Conservation (phyloP, 1,139 yeast genomes). For the Schizosaccharomyces versatilis region DNA sequence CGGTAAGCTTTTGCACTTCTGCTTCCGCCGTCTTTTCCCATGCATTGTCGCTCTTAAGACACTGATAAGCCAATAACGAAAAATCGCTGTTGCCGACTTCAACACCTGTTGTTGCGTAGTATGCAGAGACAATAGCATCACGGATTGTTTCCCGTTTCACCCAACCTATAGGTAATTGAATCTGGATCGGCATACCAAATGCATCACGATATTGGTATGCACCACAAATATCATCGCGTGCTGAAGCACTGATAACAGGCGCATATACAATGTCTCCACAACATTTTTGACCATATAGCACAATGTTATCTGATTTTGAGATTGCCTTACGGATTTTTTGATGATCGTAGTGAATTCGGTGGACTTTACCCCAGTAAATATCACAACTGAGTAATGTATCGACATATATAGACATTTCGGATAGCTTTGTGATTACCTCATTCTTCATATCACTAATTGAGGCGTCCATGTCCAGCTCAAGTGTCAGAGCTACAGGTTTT, state of each 20-base stretch:
- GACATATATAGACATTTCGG: slow-evolving; percentile 27
- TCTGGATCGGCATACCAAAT: neutral
- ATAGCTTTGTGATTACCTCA: slow-evolving; percentile 27
- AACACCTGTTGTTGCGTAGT: no score
- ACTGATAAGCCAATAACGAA: neutral
- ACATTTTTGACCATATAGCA: slow-evolving; percentile 15
- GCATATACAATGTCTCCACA: neutral
- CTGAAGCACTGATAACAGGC: neutral
- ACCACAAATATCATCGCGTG: neutral
- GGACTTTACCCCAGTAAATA: slow-evolving; percentile 46
- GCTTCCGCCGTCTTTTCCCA: neutral
- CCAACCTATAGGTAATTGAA: no score
- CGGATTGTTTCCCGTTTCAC: no score
- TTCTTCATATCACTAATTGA: slow-evolving; percentile 41
- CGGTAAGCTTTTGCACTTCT: neutral
- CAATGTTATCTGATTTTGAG: slow-evolving; percentile 33
- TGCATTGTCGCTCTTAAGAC: neutral
- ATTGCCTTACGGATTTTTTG: slow-evolving; percentile 50
- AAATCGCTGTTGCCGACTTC: neutral
- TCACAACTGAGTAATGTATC: slow-evolving; percentile 38
- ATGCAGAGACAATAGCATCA: no score
- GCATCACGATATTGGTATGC: neutral
- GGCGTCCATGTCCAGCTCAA: slow-evolving; percentile 47
- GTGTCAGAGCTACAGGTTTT: slow-evolving; percentile 22
- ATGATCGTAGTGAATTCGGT: slow-evolving; percentile 43